A percentile compares a stretch with the other conserved stretches of the same genome.
phyloP scores from a whole-genome alignment of 495 filamentous ascomycete species.

The Penicillium atrosanguineum region DNA sequence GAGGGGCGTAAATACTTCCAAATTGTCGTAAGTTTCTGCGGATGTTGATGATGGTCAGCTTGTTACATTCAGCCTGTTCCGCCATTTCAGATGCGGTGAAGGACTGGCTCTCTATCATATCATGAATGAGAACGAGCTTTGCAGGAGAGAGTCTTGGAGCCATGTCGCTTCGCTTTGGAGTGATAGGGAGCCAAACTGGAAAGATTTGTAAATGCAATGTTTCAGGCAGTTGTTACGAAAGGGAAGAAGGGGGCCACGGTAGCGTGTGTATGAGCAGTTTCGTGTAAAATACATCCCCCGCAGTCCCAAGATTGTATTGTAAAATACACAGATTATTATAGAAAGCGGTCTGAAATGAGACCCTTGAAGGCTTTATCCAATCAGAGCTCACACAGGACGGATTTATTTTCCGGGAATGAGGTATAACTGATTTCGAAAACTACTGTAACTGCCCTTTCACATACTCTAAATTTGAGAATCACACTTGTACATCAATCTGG shows the following conservation, averaged over 20 bases:
- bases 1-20: conserved; percentile 23
- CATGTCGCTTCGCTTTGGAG: no score
- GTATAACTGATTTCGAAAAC: no score
- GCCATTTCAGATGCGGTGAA: no score
- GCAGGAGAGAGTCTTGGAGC: no score
- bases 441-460: no score
- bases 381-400: not conserved
- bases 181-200: no score
- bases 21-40: not conserved
- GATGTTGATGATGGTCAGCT: conserved; percentile 20
- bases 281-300: not conserved
- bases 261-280: not conserved
- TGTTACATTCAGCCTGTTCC: conserved; percentile 12
- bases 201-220: no score
- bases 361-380: not conserved
- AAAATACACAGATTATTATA: not conserved
- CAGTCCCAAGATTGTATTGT: not conserved
- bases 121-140: conserved; percentile 47
- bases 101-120: no score
- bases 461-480: no score
- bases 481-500: no score
- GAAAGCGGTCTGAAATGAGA: not conserved
- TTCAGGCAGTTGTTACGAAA: no score
- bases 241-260: no score
- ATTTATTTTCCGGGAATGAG: conserved; percentile 1